A percentile compares a stretch with the other conserved stretches of the same genome.
These are phyloP conservation scores for Taiozyma sp. DNA, from an alignment of 1,139 yeast species.

Conservation along the genomic window DNA sequence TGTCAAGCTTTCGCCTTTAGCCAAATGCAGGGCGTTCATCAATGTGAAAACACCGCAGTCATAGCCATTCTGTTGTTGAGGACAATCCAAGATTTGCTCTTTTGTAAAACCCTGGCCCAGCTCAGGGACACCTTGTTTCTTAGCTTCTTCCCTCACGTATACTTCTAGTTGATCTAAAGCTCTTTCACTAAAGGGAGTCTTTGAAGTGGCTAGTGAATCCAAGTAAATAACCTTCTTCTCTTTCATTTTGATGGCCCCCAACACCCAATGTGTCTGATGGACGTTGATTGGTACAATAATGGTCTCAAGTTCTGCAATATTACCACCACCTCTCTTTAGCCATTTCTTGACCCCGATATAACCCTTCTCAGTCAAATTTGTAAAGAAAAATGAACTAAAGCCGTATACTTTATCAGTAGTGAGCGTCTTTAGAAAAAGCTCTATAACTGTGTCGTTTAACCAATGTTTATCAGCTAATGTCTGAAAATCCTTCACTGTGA, in stretches of 20 bases:
- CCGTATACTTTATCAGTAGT: constrained; percentile 45
- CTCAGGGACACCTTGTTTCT: constrained; percentile 35
- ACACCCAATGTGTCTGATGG: constrained; percentile 87
- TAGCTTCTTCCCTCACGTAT: constrained; percentile 58
- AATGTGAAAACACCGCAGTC: constrained; percentile 97
- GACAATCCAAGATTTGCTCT: constrained; percentile 44
- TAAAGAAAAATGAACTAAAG: constrained; percentile 85
- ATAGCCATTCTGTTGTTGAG: constrained; percentile 84
- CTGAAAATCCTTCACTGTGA: constrained; percentile 59
- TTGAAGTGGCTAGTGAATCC: constrained; percentile 57
- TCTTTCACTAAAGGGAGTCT: constrained; percentile 48
- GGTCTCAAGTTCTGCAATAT: constrained; percentile 57
- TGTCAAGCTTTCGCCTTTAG: constrained; percentile 41
- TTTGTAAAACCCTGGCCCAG: constrained; percentile 27
- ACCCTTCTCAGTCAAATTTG: constrained; percentile 68
- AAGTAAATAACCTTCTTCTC: constrained; percentile 58
- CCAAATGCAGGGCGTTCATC: constrained; percentile 62
- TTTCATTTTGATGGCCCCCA: constrained; percentile 70
- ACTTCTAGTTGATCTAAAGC: constrained; percentile 51
- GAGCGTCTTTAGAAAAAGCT: constrained; percentile 66
- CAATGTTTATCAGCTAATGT: constrained; percentile 72
- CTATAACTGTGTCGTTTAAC: constrained; percentile 91
- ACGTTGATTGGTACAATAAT: constrained; percentile 83
- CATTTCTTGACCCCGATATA: constrained; percentile 81
- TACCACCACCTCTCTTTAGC: constrained; percentile 80